These are phyloP conservation scores for Atkinsonella hypoxylon DNA, from an alignment of 2,329 filamentous ascomycete species.

Conservation along the genomic window DNA sequence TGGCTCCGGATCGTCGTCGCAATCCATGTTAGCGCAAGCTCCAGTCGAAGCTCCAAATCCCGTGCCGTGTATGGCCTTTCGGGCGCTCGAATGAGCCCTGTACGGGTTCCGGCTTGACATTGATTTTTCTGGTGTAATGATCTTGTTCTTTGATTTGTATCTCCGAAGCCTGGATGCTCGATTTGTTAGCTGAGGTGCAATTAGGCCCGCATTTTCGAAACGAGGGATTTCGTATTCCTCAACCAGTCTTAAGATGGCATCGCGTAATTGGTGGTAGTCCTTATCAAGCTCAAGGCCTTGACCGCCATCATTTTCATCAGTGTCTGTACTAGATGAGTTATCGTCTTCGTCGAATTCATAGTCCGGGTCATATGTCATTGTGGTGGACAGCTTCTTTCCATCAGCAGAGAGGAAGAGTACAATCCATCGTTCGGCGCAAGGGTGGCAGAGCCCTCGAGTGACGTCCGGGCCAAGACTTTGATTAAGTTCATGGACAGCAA, in stretches of 20 bases:
- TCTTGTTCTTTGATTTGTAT: constrained; percentile 47
- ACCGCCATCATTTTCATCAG: constrained; percentile 49
- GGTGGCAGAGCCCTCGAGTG: constrained; percentile 58
- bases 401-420: constrained; percentile 68
- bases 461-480: constrained; percentile 52
- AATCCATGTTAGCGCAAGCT: background rate
- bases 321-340: constrained; percentile 47
- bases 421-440: constrained; percentile 73
- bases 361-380: constrained; percentile 61
- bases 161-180: constrained; percentile 50
- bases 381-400: constrained; percentile 55
- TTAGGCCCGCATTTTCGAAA: constrained; percentile 44
- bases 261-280: constrained; percentile 69
- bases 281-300: constrained; percentile 56
- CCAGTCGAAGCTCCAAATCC: constrained; percentile 7
- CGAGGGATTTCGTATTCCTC: constrained; percentile 73
- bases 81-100: constrained; percentile 22
- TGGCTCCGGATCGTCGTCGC: constrained; percentile 31
- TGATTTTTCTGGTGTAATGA: constrained; percentile 37
- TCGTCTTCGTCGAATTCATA: constrained; percentile 55
- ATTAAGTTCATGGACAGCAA: constrained; percentile 59
- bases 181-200: constrained; percentile 54
- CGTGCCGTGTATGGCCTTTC: constrained; percentile 5
- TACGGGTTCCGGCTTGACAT: constrained; percentile 49
- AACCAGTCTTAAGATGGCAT: constrained; percentile 69